phyloP scores from a whole-genome alignment of 495 filamentous ascomycete genomes.

The Neurospora pannonica region DNA sequence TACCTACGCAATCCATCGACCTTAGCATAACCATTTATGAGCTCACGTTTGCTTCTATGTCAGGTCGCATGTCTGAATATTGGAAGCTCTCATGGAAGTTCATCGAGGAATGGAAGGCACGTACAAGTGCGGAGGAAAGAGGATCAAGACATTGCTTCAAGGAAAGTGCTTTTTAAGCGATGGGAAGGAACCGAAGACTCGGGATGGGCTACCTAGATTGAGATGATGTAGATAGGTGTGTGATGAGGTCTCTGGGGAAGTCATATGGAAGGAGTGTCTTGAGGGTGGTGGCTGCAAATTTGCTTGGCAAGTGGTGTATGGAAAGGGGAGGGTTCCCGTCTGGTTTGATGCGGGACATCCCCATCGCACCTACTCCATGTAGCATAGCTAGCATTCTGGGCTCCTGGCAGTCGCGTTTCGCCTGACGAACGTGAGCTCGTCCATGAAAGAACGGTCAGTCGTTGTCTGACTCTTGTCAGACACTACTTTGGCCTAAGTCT shows the following conservation, averaged over 20 bases:
- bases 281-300: neutral
- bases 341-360: neutral
- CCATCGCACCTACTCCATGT: neutral
- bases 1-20: neutral
- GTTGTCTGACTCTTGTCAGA: neutral
- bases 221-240: neutral
- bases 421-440: too few relatives aligned
- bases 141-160: neutral
- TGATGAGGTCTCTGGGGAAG: neutral
- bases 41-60: neutral
- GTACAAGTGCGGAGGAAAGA: neutral
- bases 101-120: neutral
- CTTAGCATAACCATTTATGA: neutral
- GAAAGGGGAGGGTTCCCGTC: neutral
- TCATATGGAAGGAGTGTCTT: neutral
- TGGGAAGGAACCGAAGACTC: neutral
- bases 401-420: neutral
- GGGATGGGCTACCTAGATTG: neutral
- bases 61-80: neutral
- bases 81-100: neutral
- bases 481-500: neutral
- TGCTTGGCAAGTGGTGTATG: neutral
- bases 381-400: neutral
- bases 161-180: neutral
- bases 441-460: too few relatives aligned